These are phyloP conservation scores for Gynandropsis gynandra DNA, from an alignment of 345 rosid species.

Conservation along the genomic window DNA sequence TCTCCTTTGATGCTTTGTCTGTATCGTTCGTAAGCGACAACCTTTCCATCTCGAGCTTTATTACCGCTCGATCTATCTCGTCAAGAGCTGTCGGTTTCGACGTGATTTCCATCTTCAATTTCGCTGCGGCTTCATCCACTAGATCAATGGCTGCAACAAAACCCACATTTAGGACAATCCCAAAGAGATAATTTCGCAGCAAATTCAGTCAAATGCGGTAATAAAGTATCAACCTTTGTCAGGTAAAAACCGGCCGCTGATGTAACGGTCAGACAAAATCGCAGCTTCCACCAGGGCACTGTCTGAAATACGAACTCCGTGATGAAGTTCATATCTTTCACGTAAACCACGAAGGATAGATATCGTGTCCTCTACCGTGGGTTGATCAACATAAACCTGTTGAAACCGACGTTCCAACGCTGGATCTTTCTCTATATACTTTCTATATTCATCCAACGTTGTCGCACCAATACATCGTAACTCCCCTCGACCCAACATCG, in stretches of 20 bases:
- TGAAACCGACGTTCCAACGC: slow-evolving; percentile 99
- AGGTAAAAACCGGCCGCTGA: slow-evolving; percentile 94
- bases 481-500: slow-evolving; percentile 99
- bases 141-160: slow-evolving; percentile 82
- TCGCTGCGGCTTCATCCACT: slow-evolving; percentile 99
- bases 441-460: slow-evolving; percentile 89
- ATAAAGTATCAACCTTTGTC: slow-evolving; percentile 68
- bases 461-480: slow-evolving; percentile 96
- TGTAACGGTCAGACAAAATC: slow-evolving; percentile 90
- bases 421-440: slow-evolving; percentile 98
- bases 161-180: background rate
- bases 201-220: background rate
- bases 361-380: slow-evolving; percentile 78
- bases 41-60: slow-evolving; percentile 98
- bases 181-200: slow-evolving; percentile 4
- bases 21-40: slow-evolving; percentile 88
- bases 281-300: slow-evolving; percentile 98
- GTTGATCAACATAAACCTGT: slow-evolving; percentile 97
- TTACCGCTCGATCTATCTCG: slow-evolving; percentile 84
- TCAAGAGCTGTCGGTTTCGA: slow-evolving; percentile 98
- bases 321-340: slow-evolving; percentile 98
- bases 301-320: slow-evolving; percentile 96
- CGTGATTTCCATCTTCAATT: slow-evolving; percentile 97
- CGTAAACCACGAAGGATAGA: slow-evolving; percentile 95
- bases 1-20: slow-evolving; percentile 88